phyloP scores from a whole-genome alignment of 371 early-diverging fungal species.

The Dichotomocladium elegans region DNA sequence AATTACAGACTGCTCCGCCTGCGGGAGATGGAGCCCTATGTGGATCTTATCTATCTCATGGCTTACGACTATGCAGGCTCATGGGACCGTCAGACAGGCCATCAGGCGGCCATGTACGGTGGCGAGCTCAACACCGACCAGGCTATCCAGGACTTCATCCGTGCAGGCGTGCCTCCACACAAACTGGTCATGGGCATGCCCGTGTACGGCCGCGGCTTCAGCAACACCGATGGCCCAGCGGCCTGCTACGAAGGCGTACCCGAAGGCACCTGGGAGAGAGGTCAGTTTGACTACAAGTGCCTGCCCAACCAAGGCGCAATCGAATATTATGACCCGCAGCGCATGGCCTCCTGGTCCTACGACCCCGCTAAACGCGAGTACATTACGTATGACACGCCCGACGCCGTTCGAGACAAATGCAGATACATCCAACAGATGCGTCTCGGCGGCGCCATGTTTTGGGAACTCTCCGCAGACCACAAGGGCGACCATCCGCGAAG shows the following conservation, averaged over 20 bases:
- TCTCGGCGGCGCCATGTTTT: conserved; percentile 84
- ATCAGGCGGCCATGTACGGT: conserved; percentile 81
- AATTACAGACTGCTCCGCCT: conserved; percentile 60
- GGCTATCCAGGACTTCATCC: conserved; percentile 63
- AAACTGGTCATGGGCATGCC: conserved; percentile 76
- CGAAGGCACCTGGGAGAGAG: conserved; percentile 80
- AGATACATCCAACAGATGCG: conserved; percentile 61
- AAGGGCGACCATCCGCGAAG: conserved; percentile 34
- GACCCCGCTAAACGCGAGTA: conserved; percentile 62
- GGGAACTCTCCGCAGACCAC: conserved; percentile 74
- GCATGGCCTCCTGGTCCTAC: conserved; percentile 74
- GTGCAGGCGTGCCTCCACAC: conserved; percentile 64
- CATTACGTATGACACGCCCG: conserved; percentile 81
- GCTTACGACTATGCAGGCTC: conserved; percentile 76
- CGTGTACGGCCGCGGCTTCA: conserved; percentile 80
- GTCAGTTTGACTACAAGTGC: conserved; percentile 72
- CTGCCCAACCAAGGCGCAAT: conserved; percentile 63
- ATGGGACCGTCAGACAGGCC: conserved; percentile 72
- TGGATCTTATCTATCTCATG: conserved; percentile 78
- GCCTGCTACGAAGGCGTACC: conserved; percentile 57
- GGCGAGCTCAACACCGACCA: conserved; percentile 51
- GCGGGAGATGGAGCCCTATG: conserved; percentile 56
- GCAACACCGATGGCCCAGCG: conserved; percentile 19
- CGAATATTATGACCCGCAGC: conserved; percentile 63
- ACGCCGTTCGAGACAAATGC: conserved; percentile 67